Evolutionary conservation across 2,329 filamentous ascomycete genomes (phyloP), one percentile per base, ranked within the genome.

Genomic region (Aspergillus pseudoglaucus): DNA sequence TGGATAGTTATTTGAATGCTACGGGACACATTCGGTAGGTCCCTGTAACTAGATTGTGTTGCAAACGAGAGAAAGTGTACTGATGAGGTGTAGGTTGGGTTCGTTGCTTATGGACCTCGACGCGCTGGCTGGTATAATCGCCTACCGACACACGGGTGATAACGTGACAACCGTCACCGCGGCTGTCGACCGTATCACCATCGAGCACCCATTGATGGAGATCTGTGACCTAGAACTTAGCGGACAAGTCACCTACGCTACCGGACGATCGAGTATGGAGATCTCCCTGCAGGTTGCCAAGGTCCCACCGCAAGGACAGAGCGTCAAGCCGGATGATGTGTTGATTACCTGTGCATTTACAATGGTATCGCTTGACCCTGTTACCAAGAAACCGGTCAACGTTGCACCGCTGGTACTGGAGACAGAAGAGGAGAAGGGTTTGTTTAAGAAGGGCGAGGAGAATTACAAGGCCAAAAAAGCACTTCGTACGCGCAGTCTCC

Each of bases 41-140:
- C 2, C 9, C 7, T 30, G 1, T 12, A 1, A 4, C 4, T 12
- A 10, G 8, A 30, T 30, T 30, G 10, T 8, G 12, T 30, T 30
- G 25, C 12, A 30, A 12, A 12, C 9, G 7, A 30, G n/a, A 30
- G 25, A 3, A 30, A 30, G 9, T 30, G 10, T n/a, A n/a, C 52
- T 56, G 42, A 46, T 42, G 30, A 8, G 14, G 17, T 37, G 6
- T 71, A 83, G 74, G 46, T 74, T 90, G 6, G 87, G 87, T 0
- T 83, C 85, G 0, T 71, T 90, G 14, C 81, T 90, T 52, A 90
- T 90, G 85, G 87, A 90, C 53, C 76, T 90, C 2, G 87, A 90
- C 66, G 87, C 87, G 0, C 69, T 90, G 6, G 85, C 85, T 1
- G 87, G 87, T 8, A 80, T 90, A 42, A 80, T 90, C 47, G 85